phyloP scores from a whole-genome alignment of 306 rosid species.

The Cercis canadensis region DNA sequence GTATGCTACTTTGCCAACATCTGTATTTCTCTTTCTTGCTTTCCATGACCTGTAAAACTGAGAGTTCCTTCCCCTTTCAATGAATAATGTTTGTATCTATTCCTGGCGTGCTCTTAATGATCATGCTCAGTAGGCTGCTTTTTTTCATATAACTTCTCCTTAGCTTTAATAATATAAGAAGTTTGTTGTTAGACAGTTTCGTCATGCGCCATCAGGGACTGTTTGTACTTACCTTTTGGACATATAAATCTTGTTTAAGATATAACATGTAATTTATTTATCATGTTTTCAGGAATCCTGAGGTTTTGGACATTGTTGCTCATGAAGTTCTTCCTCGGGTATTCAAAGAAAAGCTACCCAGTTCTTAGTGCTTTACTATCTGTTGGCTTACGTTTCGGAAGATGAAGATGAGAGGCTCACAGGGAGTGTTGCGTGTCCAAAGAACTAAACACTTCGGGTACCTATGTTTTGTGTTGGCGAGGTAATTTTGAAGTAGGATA shows the following conservation, averaged over 20 bases:
- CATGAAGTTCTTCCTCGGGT: slow-evolving; percentile 90
- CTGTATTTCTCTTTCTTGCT: too few relatives aligned
- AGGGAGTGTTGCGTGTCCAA: slow-evolving; percentile 28
- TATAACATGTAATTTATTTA: slow-evolving; percentile 27
- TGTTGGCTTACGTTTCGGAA: slow-evolving; percentile 33
- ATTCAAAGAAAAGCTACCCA: slow-evolving; percentile 52
- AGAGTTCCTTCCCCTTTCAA: too few relatives aligned
- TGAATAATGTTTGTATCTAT: too few relatives aligned
- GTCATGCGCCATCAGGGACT: not conserved
- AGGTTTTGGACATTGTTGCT: slow-evolving; percentile 69
- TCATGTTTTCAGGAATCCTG: slow-evolving; percentile 77
- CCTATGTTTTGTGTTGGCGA: slow-evolving; percentile 36
- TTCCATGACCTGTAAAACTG: too few relatives aligned
- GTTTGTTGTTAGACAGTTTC: not conserved
- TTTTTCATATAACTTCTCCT: not conserved
- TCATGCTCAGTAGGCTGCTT: not conserved
- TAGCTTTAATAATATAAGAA: not conserved
- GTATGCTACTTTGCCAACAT: too few relatives aligned
- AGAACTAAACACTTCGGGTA: slow-evolving; percentile 11
- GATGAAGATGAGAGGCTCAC: slow-evolving; percentile 38
- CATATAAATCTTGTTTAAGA: slow-evolving; percentile 4
- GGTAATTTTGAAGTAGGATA: slow-evolving; percentile 39
- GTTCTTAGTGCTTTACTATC: slow-evolving; percentile 38
- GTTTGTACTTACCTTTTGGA: not conserved
- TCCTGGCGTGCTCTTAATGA: not conserved